Percentiles rank a stretch among this genome's conserved stretches.
phyloP scores from a whole-genome alignment of 2,329 filamentous ascomycete genomes.

The Hypomyces rosellus region DNA sequence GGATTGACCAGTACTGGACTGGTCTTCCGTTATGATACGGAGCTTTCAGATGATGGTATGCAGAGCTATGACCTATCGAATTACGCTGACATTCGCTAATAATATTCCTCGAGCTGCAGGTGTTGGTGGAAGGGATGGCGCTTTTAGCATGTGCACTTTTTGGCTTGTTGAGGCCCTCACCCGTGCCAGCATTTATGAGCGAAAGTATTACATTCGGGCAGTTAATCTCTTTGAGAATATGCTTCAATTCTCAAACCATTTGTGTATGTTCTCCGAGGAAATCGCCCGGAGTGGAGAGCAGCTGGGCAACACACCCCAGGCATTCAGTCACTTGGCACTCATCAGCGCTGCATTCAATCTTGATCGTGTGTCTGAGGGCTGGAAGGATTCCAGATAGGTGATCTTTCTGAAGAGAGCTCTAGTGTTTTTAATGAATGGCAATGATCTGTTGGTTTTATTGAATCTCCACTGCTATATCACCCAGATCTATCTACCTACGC shows the following conservation, averaged over 20 bases:
- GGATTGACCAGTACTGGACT: conserved; percentile 69
- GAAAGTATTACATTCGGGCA: conserved; percentile 55
- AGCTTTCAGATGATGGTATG: conserved; percentile 62
- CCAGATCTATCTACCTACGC: no score
- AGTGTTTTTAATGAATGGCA: not conserved
- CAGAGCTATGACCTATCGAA: not conserved
- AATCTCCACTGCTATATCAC: no score
- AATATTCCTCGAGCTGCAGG: conserved; percentile 34
- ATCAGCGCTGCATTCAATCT: conserved; percentile 74
- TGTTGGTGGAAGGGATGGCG: conserved; percentile 67
- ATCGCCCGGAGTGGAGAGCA: conserved; percentile 70
- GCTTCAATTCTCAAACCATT: conserved; percentile 67
- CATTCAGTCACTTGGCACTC: conserved; percentile 69
- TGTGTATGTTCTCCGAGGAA: conserved; percentile 75
- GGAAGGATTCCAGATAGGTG: conserved; percentile 3
- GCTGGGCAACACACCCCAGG: conserved; percentile 72
- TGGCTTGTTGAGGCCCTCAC: conserved; percentile 77
- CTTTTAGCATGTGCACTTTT: conserved; percentile 77
- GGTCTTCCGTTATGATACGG: conserved; percentile 68
- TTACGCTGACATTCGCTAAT: conserved; percentile 4
- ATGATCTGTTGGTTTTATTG: no score
- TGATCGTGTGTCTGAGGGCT: conserved; percentile 41
- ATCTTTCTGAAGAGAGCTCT: not conserved
- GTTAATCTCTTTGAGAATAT: conserved; percentile 73
- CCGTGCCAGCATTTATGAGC: conserved; percentile 57